These are phyloP conservation scores for Gnomoniopsis smithogilvyi DNA, from an alignment of 2,329 filamentous ascomycete genomes.

Conservation along the genomic window DNA sequence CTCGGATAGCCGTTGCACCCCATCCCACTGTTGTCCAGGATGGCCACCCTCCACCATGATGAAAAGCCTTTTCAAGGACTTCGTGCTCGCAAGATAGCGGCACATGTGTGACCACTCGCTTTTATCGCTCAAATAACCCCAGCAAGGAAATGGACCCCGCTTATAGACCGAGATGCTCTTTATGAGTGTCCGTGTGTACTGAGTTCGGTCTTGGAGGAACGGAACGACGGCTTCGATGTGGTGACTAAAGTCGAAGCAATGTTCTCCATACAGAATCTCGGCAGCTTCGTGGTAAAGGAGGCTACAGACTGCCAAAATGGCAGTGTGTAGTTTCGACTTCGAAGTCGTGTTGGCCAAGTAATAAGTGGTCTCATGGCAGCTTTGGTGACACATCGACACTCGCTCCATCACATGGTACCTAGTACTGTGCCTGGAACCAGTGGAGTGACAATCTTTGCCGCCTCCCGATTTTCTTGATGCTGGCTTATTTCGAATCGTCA, in stretches of 20 bases:
- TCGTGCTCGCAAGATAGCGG: slow-evolving; percentile 38
- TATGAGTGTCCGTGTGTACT: slow-evolving; percentile 43
- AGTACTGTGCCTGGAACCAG: not conserved
- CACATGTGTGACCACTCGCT: slow-evolving; percentile 54
- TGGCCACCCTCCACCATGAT: slow-evolving; percentile 55
- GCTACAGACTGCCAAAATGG: slow-evolving; percentile 43
- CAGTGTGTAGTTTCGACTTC: slow-evolving; percentile 36
- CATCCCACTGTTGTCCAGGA: slow-evolving; percentile 45
- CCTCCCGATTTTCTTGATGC: slow-evolving; percentile 15
- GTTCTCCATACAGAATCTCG: slow-evolving; percentile 51
- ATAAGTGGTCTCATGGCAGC: slow-evolving; percentile 53
- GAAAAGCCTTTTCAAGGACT: slow-evolving; percentile 39
- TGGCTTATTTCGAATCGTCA: slow-evolving; percentile 38
- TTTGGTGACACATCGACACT: slow-evolving; percentile 31
- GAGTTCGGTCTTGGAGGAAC: slow-evolving; percentile 53
- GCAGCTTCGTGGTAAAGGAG: slow-evolving; percentile 54
- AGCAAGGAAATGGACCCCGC: slow-evolving; percentile 48
- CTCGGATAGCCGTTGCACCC: slow-evolving; percentile 40
- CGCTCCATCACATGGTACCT: slow-evolving; percentile 39
- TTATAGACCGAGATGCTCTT: slow-evolving; percentile 52
- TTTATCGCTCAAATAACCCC: slow-evolving; percentile 46
- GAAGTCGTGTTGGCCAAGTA: slow-evolving; percentile 37
- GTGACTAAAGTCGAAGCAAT: slow-evolving; percentile 57
- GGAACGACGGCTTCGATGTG: slow-evolving; percentile 59
- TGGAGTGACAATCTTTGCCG: not conserved